A percentile compares a stretch with the other conserved stretches of the same genome.
phyloP scores from a whole-genome alignment of 345 rosid species.

The Mallotus nudiflorus region DNA sequence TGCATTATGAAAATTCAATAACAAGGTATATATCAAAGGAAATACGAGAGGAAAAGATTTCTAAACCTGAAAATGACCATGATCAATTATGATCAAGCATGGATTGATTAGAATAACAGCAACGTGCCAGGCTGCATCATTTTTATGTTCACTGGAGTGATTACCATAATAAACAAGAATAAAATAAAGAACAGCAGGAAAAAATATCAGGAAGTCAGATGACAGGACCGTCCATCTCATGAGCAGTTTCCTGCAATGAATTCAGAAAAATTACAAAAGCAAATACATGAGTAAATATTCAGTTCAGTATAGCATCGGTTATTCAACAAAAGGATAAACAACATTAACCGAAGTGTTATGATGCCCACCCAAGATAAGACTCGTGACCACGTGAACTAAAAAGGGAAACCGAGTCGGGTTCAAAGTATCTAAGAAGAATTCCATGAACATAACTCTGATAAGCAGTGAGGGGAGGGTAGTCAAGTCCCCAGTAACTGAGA shows the following conservation, averaged over 20 bases:
- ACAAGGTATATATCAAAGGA: neutral
- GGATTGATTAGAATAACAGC: constrained; percentile 73
- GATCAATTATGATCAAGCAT: constrained; percentile 81
- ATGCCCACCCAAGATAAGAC: constrained; percentile 68
- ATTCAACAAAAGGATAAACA: neutral
- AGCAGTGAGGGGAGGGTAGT: constrained; percentile 96
- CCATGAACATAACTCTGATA: constrained; percentile 92
- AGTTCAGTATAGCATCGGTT: neutral
- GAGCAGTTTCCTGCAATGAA: constrained; percentile 68
- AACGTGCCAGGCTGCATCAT: constrained; percentile 71
- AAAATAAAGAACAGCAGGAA: constrained; percentile 77
- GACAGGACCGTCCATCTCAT: constrained; percentile 94
- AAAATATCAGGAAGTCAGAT: constrained; percentile 74
- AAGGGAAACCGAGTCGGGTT: constrained; percentile 68
- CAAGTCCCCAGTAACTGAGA: constrained; percentile 92
- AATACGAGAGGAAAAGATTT: constrained; percentile 7
- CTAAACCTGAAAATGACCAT: constrained; percentile 95
- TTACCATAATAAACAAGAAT: constrained; percentile 43
- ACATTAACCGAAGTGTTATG: neutral
- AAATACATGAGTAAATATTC: neutral
- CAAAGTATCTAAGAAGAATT: constrained; percentile 54
- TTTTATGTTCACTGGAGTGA: constrained; percentile 22
- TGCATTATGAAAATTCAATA: constrained; percentile 7
- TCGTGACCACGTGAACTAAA: constrained; percentile 73
- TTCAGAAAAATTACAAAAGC: constrained; percentile 7